These are phyloP conservation scores for Thelephora terrestris DNA, from an alignment of 1,284 basidiomycete genomes.

Conservation along the genomic window DNA sequence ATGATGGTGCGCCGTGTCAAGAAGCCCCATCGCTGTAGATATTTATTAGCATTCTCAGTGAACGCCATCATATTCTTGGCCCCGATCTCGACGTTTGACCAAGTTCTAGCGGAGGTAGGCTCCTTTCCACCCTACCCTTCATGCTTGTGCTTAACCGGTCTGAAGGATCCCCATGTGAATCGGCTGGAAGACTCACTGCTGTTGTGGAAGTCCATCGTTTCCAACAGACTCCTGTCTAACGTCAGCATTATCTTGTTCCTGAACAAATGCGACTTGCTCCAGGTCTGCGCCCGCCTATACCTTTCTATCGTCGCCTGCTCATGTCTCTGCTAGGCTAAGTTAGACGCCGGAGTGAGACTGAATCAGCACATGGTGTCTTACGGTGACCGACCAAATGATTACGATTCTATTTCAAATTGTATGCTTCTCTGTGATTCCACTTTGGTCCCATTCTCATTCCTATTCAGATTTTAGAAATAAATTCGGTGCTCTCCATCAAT, in stretches of 20 bases:
- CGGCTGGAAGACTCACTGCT: constrained; percentile 66
- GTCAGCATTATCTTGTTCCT: constrained; percentile 71
- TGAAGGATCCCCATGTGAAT: constrained; percentile 57
- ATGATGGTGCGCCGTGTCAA: constrained; percentile 47
- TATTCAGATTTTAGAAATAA: constrained; percentile 58
- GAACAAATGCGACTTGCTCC: constrained; percentile 69
- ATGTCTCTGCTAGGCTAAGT: constrained; percentile 34
- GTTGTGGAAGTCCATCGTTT: constrained; percentile 58
- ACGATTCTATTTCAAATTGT: constrained; percentile 64
- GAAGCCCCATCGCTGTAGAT: background rate
- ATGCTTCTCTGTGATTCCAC: constrained; percentile 14
- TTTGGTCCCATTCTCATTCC: constrained; percentile 1
- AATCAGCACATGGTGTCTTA: constrained; percentile 58
- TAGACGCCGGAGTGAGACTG: constrained; percentile 64
- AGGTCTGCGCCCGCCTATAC: constrained; percentile 27
- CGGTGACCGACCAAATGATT: constrained; percentile 64
- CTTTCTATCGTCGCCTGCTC: background rate
- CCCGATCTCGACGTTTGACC: constrained; percentile 76
- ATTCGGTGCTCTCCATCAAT: constrained; percentile 59
- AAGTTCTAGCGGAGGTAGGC: constrained; percentile 61
- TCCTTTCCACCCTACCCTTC: background rate
- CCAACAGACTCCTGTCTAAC: constrained; percentile 54
- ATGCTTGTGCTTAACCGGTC: background rate
- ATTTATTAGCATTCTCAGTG: constrained; percentile 32
- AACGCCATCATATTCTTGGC: constrained; percentile 79